These are phyloP conservation scores for Pseudomonodictys pantanalensis DNA, from an alignment of 495 filamentous ascomycete species.

Conservation along the genomic window DNA sequence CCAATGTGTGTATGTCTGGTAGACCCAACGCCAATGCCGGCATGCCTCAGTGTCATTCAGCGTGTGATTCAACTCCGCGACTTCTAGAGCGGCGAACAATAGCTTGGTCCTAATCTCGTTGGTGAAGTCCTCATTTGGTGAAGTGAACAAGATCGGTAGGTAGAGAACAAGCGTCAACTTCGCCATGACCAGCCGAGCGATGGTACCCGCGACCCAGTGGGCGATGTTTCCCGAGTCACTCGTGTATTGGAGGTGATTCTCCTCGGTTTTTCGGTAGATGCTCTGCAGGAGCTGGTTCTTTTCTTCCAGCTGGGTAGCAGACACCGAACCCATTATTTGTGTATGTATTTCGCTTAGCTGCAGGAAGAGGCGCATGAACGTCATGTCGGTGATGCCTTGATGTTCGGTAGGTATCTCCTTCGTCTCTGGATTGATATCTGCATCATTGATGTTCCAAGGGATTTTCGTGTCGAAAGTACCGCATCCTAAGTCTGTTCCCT, in stretches of 20 bases:
- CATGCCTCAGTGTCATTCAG: constrained; percentile 47
- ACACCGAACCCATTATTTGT: constrained; percentile 41
- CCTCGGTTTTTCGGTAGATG: constrained; percentile 45
- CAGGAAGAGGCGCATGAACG: constrained; percentile 36
- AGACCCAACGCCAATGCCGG: constrained; percentile 59
- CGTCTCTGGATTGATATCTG: constrained; percentile 21
- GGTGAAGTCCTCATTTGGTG: constrained; percentile 35
- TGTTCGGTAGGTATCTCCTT: constrained; percentile 40
- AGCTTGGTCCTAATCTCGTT: constrained; percentile 44
- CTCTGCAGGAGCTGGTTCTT: constrained; percentile 47
- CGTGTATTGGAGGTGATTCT: constrained; percentile 46
- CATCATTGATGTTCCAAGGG: constrained; percentile 33
- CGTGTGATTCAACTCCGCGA: constrained; percentile 56
- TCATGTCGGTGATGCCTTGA: constrained; percentile 49
- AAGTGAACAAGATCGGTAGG: constrained; percentile 43
- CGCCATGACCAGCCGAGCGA: constrained; percentile 44
- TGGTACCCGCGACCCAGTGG: constrained; percentile 47
- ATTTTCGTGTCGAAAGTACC: constrained; percentile 46
- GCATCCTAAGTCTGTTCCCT: constrained; percentile 42
- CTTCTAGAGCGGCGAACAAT: constrained; percentile 48
- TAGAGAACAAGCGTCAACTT: constrained; percentile 51
- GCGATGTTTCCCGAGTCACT: constrained; percentile 40
- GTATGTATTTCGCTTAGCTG: constrained; percentile 50
- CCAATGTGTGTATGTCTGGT: constrained; percentile 60
- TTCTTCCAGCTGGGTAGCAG: constrained; percentile 41